phyloP scores from a whole-genome alignment of 192 early-diverging fungal species.

The Fimicolochytrium jonesii region DNA sequence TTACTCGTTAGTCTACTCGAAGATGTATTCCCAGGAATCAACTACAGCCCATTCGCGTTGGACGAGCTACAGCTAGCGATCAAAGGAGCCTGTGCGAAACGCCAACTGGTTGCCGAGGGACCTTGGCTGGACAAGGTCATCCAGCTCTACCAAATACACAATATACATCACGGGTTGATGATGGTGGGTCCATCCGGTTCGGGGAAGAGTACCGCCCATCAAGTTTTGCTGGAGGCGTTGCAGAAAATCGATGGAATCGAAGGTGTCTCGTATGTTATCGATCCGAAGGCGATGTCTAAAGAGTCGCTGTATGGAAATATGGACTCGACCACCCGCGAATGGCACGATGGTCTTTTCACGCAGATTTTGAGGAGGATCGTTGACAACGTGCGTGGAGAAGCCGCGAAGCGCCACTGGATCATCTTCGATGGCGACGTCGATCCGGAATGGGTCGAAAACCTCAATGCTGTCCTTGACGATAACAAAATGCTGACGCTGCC shows the following conservation, averaged over 20 bases:
- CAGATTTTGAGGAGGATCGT: slow-evolving; percentile 96
- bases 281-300: slow-evolving; percentile 97
- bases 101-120: slow-evolving; percentile 67
- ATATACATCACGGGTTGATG: slow-evolving; percentile 98
- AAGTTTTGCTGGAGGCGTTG: slow-evolving; percentile 84
- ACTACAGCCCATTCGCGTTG: slow-evolving; percentile 75
- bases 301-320: slow-evolving; percentile 94
- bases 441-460: slow-evolving; percentile 99
- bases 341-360: slow-evolving; percentile 99
- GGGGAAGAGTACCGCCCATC: slow-evolving; percentile 94
- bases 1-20: slow-evolving; percentile 62
- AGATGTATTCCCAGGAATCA: slow-evolving; percentile 93
- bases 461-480: slow-evolving; percentile 95
- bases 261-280: slow-evolving; percentile 90
- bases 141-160: slow-evolving; percentile 97
- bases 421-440: slow-evolving; percentile 99
- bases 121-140: slow-evolving; percentile 95
- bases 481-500: slow-evolving; percentile 96
- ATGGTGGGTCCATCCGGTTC: slow-evolving; percentile 98
- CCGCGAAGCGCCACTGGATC: slow-evolving; percentile 94
- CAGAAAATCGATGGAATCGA: slow-evolving; percentile 86
- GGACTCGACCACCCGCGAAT: slow-evolving; percentile 97
- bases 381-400: slow-evolving; percentile 97
- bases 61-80: slow-evolving; percentile 71
- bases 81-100: slow-evolving; percentile 68